Evolutionary conservation across 495 filamentous ascomycete genomes (phyloP).

Genomic region (Barbatosphaeria neglecta): DNA sequence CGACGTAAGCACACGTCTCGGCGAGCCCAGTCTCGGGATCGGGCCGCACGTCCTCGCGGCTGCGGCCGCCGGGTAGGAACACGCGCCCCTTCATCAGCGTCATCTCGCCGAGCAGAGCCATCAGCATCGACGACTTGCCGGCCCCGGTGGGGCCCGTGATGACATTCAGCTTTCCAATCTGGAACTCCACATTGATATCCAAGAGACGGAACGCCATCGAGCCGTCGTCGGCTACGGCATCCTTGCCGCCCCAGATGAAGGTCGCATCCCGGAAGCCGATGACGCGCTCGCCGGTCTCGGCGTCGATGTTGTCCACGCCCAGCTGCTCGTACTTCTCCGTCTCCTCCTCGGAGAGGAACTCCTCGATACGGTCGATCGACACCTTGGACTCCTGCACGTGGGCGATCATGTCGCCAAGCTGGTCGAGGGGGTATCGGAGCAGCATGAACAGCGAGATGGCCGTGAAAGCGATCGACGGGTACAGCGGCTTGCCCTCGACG

Average conservation of each 20-base stretch:
- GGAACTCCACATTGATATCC: conserved; percentile 66
- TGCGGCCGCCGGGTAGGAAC: conserved; percentile 68
- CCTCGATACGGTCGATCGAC: conserved; percentile 90
- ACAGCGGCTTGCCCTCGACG: conserved; percentile 77
- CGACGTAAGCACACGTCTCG: conserved; percentile 91
- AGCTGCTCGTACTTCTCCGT: conserved; percentile 94
- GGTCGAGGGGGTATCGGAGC: conserved; percentile 89
- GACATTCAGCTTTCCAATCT: conserved; percentile 72
- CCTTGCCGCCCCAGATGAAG: conserved; percentile 75
- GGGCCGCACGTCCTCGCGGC: conserved; percentile 68
- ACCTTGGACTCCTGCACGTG: conserved; percentile 97
- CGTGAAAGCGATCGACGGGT: conserved; percentile 92
- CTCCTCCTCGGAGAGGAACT: conserved; percentile 89
- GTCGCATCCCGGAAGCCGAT: conserved; percentile 80
- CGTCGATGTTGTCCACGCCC: conserved; percentile 45
- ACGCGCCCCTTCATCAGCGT: conserved; percentile 70
- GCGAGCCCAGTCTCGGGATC: conserved; percentile 79
- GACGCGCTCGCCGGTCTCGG: conserved; percentile 45
- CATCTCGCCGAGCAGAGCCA: conserved; percentile 98
- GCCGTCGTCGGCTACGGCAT: conserved; percentile 45
- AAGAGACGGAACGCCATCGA: conserved; percentile 69
- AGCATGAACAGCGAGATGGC: conserved; percentile 92
- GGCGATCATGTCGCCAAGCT: conserved; percentile 97
- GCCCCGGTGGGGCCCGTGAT: conserved; percentile 87
- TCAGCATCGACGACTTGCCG: conserved; percentile 89